Evolutionary conservation across 495 filamentous ascomycete species (phyloP).

Genomic region (Tuber indicum): DNA sequence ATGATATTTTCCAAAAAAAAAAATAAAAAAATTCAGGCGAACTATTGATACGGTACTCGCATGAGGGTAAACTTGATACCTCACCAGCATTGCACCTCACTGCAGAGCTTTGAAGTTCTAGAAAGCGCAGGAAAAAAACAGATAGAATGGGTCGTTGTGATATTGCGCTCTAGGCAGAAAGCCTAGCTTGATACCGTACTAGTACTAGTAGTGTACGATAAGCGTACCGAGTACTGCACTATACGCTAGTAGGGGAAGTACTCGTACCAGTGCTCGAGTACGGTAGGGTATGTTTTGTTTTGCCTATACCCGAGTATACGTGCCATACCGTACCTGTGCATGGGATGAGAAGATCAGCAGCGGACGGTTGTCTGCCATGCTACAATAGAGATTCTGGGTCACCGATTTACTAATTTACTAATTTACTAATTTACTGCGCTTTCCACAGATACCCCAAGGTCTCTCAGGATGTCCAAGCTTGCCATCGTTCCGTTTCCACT

Average conservation of each 20-base stretch:
- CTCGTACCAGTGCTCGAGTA: no score
- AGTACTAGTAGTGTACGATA: no score
- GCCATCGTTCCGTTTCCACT: neutral
- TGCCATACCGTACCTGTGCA: neutral
- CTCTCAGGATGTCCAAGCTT: neutral
- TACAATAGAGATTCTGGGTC: no score
- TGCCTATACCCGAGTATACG: no score
- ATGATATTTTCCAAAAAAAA: neutral
- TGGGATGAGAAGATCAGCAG: neutral
- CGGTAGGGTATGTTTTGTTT: no score
- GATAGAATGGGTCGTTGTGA: neutral
- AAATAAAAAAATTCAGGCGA: neutral
- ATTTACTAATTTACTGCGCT: neutral
- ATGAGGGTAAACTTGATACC: neutral
- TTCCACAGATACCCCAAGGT: neutral
- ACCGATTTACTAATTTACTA: neutral
- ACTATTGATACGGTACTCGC: neutral
- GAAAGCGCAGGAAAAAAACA: neutral
- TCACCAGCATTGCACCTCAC: neutral
- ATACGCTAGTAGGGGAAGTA: neutral
- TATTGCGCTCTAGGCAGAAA: neutral
- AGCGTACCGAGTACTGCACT: neutral
- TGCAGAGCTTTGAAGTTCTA: neutral
- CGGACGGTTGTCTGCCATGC: neutral
- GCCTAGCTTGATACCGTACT: neutral